A percentile compares a stretch with the other conserved stretches of the same genome.
Conservation (phyloP, 2,329 filamentous ascomycete species). For the Biscogniauxia sp. region DNA sequence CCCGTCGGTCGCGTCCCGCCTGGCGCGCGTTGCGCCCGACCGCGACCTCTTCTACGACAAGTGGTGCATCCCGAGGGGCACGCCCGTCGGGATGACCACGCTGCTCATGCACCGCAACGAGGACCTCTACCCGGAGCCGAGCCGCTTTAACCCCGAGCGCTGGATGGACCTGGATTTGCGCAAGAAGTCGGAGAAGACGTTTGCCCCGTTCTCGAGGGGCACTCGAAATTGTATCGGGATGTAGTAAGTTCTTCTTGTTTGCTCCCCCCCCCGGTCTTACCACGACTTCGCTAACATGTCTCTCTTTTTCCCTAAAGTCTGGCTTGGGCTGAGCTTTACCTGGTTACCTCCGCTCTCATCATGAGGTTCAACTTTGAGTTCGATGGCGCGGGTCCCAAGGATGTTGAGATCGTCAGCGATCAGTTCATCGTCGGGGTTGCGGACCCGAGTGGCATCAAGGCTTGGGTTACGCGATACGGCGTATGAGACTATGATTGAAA, state of each 20-base stretch:
- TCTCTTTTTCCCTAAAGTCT: neutral
- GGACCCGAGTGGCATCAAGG: neutral
- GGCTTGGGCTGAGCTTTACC: conserved; percentile 2
- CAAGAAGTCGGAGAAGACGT: neutral
- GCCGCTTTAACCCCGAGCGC: neutral
- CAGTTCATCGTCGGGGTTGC: neutral
- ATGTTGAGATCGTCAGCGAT: neutral
- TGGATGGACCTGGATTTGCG: neutral
- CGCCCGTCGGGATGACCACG: conserved; percentile 4
- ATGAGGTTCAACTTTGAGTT: conserved; percentile 1
- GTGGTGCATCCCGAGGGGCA: conserved; percentile 1
- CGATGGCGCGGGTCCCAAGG: neutral
- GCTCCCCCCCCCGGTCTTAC: neutral
- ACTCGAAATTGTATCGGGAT: conserved; percentile 1
- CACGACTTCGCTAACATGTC: neutral
- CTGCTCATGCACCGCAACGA: conserved; percentile 2
- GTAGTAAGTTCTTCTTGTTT: neutral
- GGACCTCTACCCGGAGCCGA: neutral
- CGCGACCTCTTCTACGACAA: conserved; percentile 1
- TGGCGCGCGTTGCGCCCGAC: conserved; percentile 4
- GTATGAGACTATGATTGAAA: neutral
- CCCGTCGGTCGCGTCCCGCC: neutral
- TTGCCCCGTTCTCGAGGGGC: neutral
- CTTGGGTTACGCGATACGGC: neutral
- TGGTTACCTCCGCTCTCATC: neutral